phyloP scores from a whole-genome alignment of 768 basidiomycete genomes.

The Albatrellus ellisii region DNA sequence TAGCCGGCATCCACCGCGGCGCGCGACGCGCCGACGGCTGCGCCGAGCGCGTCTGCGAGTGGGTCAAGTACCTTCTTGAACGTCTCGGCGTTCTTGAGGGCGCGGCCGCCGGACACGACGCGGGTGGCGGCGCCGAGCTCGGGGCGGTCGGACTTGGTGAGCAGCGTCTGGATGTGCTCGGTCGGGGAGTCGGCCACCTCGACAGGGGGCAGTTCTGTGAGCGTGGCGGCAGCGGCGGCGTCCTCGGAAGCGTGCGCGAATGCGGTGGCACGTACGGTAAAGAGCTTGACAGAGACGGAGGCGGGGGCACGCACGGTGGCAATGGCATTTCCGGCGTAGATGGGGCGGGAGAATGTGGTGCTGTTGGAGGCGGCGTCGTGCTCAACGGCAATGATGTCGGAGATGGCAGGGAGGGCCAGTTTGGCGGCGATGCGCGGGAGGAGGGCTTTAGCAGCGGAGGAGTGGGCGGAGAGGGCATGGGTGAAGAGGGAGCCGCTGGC shows the following conservation, averaged over 20 bases:
- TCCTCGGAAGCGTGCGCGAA: slow-evolving; percentile 56
- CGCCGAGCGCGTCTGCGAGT: slow-evolving; percentile 84
- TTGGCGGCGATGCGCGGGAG: slow-evolving; percentile 85
- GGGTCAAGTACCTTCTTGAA: slow-evolving; percentile 81
- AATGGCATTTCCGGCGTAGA: slow-evolving; percentile 97
- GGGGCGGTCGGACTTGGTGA: slow-evolving; percentile 86
- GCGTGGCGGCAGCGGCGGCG: slow-evolving; percentile 40
- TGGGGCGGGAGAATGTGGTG: slow-evolving; percentile 85
- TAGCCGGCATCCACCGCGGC: slow-evolving; percentile 98
- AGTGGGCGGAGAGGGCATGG: slow-evolving; percentile 86
- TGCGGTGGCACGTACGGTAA: slow-evolving; percentile 88
- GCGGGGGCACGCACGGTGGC: slow-evolving; percentile 75
- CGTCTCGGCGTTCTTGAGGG: slow-evolving; percentile 89
- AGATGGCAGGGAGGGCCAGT: slow-evolving; percentile 83
- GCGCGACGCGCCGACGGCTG: slow-evolving; percentile 95
- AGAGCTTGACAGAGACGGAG: slow-evolving; percentile 78
- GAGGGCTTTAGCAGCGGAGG: slow-evolving; percentile 84
- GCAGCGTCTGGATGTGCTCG: slow-evolving; percentile 55
- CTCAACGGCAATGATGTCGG: slow-evolving; percentile 76
- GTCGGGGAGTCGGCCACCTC: slow-evolving; percentile 42
- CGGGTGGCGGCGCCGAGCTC: slow-evolving; percentile 80
- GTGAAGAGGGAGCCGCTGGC: slow-evolving; percentile 56
- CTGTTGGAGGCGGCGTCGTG: slow-evolving; percentile 57
- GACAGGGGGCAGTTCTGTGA: slow-evolving; percentile 50
- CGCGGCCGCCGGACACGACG: slow-evolving; percentile 91